Evolutionary conservation across 2,329 filamentous ascomycete species (phyloP).

Genomic region (Alternaria atra): DNA sequence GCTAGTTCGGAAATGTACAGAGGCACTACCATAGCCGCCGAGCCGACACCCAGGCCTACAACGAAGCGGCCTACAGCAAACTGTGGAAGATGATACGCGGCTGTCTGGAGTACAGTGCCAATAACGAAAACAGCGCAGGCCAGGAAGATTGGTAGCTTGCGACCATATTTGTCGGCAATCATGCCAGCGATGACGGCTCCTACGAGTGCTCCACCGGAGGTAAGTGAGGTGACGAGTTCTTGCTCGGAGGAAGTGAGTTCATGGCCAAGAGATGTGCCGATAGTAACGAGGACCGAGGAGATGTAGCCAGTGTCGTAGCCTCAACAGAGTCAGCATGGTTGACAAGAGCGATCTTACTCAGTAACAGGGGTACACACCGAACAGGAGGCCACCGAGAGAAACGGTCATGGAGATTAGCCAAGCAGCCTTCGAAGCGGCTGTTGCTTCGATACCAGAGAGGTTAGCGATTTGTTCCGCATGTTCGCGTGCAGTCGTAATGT

Average conservation of each 20-base stretch:
- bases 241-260: slow-evolving; percentile 46
- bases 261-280: slow-evolving; percentile 46
- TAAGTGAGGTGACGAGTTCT: slow-evolving; percentile 52
- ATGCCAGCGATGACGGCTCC: slow-evolving; percentile 50
- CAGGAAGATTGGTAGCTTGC: slow-evolving; percentile 41
- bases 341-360: too few species aligned
- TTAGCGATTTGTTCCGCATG: slow-evolving; percentile 30
- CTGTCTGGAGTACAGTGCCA: slow-evolving; percentile 41
- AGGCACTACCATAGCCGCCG: slow-evolving; percentile 44
- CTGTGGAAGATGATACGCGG: slow-evolving; percentile 35
- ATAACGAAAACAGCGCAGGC: slow-evolving; percentile 42
- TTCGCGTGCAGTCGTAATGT: slow-evolving; percentile 25
- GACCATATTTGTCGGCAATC: slow-evolving; percentile 48
- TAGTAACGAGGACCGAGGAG: slow-evolving; percentile 50
- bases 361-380: slow-evolving; percentile 25
- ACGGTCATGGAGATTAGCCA: slow-evolving; percentile 43
- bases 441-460: slow-evolving; percentile 39
- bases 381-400: slow-evolving; percentile 40
- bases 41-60: slow-evolving; percentile 43
- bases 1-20: slow-evolving; percentile 43
- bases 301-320: slow-evolving; percentile 53
- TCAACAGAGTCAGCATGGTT: slow-evolving; percentile 6
- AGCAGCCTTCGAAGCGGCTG: slow-evolving; percentile 39
- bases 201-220: slow-evolving; percentile 50
- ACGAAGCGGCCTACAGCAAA: slow-evolving; percentile 44